Evolutionary conservation across 2,329 filamentous ascomycete species (phyloP).

Genomic region (Fusarium gaditjirri): DNA sequence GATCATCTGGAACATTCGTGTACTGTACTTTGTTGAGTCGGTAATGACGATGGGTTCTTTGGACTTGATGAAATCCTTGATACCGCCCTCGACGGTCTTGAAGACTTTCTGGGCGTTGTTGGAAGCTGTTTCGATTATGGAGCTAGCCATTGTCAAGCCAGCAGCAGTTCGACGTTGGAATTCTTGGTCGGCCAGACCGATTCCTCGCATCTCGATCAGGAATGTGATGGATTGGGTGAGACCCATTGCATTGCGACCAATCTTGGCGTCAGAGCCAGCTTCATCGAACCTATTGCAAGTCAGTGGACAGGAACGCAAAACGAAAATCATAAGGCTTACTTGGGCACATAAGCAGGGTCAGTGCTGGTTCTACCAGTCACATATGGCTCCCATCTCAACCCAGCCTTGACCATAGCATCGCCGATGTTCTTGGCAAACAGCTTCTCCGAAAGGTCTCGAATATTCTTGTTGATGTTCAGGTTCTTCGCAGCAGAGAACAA

Average conservation of each 20-base stretch:
- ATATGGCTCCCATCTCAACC: slow-evolving; percentile 47
- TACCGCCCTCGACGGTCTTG: slow-evolving; percentile 40
- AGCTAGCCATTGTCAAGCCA: slow-evolving; percentile 43
- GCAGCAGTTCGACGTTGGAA: slow-evolving; percentile 46
- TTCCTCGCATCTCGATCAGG: slow-evolving; percentile 47
- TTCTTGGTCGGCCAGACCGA: slow-evolving; percentile 46
- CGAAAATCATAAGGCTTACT: not conserved
- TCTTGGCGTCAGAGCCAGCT: slow-evolving; percentile 45
- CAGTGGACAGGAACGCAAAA: fast-evolving
- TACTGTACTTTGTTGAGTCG: slow-evolving; percentile 35
- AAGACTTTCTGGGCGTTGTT: slow-evolving; percentile 44
- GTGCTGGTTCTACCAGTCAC: slow-evolving; percentile 38
- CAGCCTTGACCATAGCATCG: slow-evolving; percentile 43
- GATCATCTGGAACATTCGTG: slow-evolving; percentile 42
- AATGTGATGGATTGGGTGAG: slow-evolving; percentile 46
- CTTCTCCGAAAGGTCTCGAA: slow-evolving; percentile 44
- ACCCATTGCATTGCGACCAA: slow-evolving; percentile 46
- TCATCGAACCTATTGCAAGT: slow-evolving; percentile 36
- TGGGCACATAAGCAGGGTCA: slow-evolving; percentile 17
- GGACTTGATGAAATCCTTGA: slow-evolving; percentile 42
- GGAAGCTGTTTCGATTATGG: slow-evolving; percentile 45
- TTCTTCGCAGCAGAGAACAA: slow-evolving; percentile 50
- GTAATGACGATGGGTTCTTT: slow-evolving; percentile 46
- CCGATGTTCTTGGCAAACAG: slow-evolving; percentile 45
- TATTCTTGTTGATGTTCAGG: slow-evolving; percentile 47